These are phyloP conservation scores for Plantago ovata DNA, from an alignment of 257 asterid genomes.

Conservation along the genomic window DNA sequence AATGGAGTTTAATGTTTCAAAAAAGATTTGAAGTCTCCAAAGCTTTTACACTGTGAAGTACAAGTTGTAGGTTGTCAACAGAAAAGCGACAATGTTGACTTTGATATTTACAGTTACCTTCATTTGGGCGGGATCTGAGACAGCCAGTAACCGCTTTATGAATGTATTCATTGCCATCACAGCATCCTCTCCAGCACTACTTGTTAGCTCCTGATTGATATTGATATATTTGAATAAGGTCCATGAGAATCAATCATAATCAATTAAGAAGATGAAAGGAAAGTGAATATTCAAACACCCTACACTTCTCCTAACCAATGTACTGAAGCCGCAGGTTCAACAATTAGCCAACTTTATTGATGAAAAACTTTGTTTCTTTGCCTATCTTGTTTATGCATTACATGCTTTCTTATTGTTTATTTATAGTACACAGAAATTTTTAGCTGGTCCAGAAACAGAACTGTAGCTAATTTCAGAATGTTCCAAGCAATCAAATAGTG, in stretches of 20 bases:
- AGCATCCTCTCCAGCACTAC: slow-evolving; percentile 93
- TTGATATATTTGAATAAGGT: slow-evolving; percentile 19
- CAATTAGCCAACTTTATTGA: background rate
- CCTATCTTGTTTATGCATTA: background rate
- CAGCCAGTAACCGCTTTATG: slow-evolving; percentile 85
- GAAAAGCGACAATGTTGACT: background rate
- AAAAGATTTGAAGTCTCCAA: too few relatives aligned
- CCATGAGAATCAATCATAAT: background rate
- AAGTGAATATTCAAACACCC: background rate
- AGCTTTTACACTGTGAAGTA: too few relatives aligned
- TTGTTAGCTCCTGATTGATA: slow-evolving; percentile 74
- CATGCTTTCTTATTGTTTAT: background rate
- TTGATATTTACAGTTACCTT: slow-evolving; percentile 44
- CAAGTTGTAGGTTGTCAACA: background rate
- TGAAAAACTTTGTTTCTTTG: background rate
- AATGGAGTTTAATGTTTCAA: too few relatives aligned
- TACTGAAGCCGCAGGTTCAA: background rate
- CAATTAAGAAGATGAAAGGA: too few relatives aligned
- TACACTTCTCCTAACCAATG: background rate
- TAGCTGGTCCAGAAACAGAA: too few relatives aligned
- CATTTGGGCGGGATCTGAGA: slow-evolving; percentile 90
- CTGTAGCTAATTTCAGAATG: too few relatives aligned
- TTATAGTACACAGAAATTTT: background rate
- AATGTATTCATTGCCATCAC: slow-evolving; percentile 90
- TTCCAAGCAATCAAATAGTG: too few relatives aligned